Percentiles rank a stretch among this genome's conserved stretches.
phyloP scores from a whole-genome alignment of 208 protist genomes.

The Wallacemonas sp. region DNA sequence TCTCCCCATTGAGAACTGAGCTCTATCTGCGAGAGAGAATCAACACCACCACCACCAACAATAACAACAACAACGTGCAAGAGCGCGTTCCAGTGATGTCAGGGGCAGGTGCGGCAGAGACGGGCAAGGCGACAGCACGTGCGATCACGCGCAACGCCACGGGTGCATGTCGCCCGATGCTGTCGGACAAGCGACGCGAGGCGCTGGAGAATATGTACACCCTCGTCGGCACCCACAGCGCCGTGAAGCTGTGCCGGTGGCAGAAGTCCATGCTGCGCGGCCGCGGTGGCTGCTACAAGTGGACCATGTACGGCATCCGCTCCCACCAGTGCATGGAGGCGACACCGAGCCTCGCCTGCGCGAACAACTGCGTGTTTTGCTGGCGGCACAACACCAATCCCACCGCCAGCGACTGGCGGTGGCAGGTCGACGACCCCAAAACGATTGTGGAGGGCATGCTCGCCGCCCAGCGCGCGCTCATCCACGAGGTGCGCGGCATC shows the following conservation, averaged over 20 bases:
- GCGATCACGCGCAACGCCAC: background rate
- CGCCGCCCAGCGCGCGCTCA: slow-evolving; percentile 71
- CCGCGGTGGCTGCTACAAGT: slow-evolving; percentile 97
- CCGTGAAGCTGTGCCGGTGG: slow-evolving; percentile 97
- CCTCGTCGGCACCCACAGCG: slow-evolving; percentile 94
- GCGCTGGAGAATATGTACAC: slow-evolving; percentile 83
- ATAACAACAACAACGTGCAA: no score
- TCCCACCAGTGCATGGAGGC: slow-evolving; percentile 97
- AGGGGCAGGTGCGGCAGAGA: background rate
- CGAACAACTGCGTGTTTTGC: slow-evolving; percentile 97
- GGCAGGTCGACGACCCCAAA: slow-evolving; percentile 91
- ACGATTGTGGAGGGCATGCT: slow-evolving; percentile 88
- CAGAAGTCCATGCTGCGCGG: slow-evolving; percentile 97
- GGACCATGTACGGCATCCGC: slow-evolving; percentile 97
- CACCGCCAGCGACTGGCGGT: slow-evolving; percentile 90
- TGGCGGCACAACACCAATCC: slow-evolving; percentile 95
- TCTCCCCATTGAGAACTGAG: no score
- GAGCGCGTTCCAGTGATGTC: slow-evolving; percentile 5
- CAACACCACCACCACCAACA: no score
- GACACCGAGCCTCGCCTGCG: slow-evolving; percentile 95
- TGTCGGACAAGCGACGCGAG: slow-evolving; percentile 67
- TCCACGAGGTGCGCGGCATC: slow-evolving; percentile 86
- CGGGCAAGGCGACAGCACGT: slow-evolving; percentile 1
- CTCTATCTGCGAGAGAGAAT: no score
- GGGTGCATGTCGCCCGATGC: slow-evolving; percentile 61